Conservation (phyloP, 2,329 filamentous ascomycete genomes). For the Canariomyces notabilis region DNA sequence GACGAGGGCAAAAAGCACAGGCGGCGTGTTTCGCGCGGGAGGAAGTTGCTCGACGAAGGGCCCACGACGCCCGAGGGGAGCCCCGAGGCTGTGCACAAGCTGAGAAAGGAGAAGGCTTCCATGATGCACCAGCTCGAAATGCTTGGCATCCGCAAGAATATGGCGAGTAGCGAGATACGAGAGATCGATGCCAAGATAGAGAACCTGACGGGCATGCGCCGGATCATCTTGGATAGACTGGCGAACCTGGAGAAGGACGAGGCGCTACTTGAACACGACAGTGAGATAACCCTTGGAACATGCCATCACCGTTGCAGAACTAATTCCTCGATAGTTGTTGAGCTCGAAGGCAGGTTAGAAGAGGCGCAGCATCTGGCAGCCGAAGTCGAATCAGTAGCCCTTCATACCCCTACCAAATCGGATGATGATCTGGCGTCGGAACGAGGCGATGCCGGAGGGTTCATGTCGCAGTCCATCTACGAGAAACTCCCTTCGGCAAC, state of each 20-base stretch:
- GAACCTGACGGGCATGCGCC: constrained; percentile 87
- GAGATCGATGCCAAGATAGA: constrained; percentile 97
- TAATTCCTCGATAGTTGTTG: constrained; percentile 47
- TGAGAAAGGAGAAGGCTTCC: constrained; percentile 74
- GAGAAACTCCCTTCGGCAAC: constrained; percentile 69
- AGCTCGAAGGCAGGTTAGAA: constrained; percentile 57
- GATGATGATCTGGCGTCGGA: constrained; percentile 50
- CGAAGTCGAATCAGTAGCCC: constrained; percentile 52
- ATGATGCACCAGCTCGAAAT: constrained; percentile 86
- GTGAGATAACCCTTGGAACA: constrained; percentile 43
- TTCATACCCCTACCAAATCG: constrained; percentile 47
- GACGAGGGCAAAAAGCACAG: constrained; percentile 68
- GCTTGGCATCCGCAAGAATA: constrained; percentile 88
- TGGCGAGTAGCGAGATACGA: constrained; percentile 92
- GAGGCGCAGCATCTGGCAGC: constrained; percentile 55
- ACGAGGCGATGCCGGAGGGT: constrained; percentile 49
- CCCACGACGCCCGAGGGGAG: constrained; percentile 47
- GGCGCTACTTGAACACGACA: constrained; percentile 79
- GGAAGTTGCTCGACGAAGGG: constrained; percentile 68
- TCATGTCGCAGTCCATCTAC: constrained; percentile 98
- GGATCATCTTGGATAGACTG: constrained; percentile 81
- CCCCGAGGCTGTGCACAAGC: constrained; percentile 62
- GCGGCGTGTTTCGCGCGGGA: constrained; percentile 65
- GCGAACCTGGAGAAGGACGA: constrained; percentile 88
- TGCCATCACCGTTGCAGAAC: neutral